Conservation (phyloP, 1,284 basidiomycete genomes). For the Dichomitus squalens region DNA sequence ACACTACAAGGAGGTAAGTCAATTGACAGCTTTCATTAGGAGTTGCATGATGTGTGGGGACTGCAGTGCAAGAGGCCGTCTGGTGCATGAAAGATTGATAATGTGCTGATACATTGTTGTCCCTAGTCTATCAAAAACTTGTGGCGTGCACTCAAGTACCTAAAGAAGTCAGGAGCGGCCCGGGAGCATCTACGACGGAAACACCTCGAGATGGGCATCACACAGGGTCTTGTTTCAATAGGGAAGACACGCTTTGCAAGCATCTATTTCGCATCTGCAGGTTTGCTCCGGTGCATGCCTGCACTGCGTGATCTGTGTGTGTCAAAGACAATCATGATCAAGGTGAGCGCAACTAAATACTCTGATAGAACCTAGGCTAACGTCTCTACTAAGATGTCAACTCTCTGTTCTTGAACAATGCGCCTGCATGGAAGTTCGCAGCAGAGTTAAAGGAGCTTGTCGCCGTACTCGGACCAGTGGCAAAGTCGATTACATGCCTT, state of each 20-base stretch:
- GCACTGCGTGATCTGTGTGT: neutral
- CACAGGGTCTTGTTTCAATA: neutral
- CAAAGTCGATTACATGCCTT: neutral
- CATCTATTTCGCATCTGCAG: neutral
- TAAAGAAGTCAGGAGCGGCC: neutral
- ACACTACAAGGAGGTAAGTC: neutral
- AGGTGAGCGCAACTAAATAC: neutral
- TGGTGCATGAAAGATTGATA: no score
- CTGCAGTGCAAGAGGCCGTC: no score
- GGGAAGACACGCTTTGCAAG: slow-evolving; percentile 7
- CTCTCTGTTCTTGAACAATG: neutral
- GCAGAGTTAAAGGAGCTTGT: neutral
- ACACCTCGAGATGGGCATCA: neutral
- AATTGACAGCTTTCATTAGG: neutral
- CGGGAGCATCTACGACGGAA: neutral
- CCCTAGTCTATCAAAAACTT: neutral
- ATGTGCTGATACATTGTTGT: neutral
- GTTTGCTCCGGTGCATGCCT: neutral
- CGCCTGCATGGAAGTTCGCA: neutral
- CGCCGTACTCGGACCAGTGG: neutral
- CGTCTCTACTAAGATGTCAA: neutral
- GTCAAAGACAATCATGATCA: neutral
- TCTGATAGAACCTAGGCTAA: neutral
- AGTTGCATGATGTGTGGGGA: no score
- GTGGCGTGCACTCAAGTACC: neutral